These are phyloP conservation scores for Aureobasidium namibiae DNA, from an alignment of 2,329 filamentous ascomycete genomes.

Conservation along the genomic window DNA sequence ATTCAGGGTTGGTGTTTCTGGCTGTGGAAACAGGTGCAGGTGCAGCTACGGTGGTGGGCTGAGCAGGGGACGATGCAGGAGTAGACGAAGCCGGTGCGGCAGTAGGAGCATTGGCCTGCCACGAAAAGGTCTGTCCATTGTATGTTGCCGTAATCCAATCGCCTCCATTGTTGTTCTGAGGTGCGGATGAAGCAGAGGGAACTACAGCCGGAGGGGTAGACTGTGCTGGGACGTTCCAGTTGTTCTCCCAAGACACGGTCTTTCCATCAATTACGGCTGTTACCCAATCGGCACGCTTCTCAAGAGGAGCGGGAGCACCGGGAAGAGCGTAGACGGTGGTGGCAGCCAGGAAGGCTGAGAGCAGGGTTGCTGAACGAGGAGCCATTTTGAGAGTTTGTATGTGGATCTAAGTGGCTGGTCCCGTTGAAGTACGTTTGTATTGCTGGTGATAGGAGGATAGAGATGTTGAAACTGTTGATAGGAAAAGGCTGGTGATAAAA, in stretches of 20 bases:
- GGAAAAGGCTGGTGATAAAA: not conserved
- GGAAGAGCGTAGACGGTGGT: not conserved
- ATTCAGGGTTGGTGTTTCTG: conserved; percentile 16
- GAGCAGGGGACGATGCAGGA: not conserved
- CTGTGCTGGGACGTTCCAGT: not conserved
- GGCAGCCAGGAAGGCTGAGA: not conserved
- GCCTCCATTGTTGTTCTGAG: not conserved
- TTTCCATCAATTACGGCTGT: not conserved
- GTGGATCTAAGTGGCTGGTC: not conserved
- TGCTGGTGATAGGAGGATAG: not conserved
- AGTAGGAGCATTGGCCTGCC: not conserved
- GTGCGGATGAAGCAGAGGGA: not conserved
- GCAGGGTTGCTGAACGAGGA: not conserved
- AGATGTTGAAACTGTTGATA: not conserved
- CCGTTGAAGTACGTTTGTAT: not conserved
- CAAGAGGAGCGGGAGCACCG: conserved; percentile 13
- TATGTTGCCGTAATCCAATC: not conserved
- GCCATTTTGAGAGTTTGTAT: not conserved
- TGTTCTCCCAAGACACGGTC: conserved; percentile 1
- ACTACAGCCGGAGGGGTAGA: not conserved
- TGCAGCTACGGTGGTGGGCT: not conserved
- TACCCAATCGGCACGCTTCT: conserved; percentile 37
- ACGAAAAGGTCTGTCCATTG: not conserved
- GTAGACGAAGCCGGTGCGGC: conserved; percentile 9
- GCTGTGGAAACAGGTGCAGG: conserved; percentile 13